These are phyloP conservation scores for Lenzites betulinus DNA, from an alignment of 768 basidiomycete species.

Conservation along the genomic window DNA sequence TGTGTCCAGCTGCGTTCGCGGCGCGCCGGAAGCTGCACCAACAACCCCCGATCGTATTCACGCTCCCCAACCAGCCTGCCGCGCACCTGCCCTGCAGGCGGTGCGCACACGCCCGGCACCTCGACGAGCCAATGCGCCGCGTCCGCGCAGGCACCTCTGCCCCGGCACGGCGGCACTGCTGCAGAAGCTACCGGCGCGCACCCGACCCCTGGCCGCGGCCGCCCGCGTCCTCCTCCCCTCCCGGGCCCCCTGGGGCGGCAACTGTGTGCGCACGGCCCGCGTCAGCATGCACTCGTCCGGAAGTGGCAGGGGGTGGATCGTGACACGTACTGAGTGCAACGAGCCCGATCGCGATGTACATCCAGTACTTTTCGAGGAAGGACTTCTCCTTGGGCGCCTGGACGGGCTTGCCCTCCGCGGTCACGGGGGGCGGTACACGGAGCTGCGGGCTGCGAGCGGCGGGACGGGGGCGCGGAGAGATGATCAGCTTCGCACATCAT, in stretches of 20 bases:
- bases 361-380: constrained; percentile 90
- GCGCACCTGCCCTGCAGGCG: too few species aligned
- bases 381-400: constrained; percentile 66
- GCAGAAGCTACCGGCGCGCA: constrained; percentile 8
- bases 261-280: background rate
- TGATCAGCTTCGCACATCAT: constrained; percentile 10
- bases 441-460: constrained; percentile 69
- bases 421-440: constrained; percentile 65
- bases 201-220: constrained; percentile 17
- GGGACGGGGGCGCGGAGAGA: constrained; percentile 47
- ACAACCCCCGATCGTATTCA: constrained; percentile 12
- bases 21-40: background rate
- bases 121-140: background rate
- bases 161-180: background rate
- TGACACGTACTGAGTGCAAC: constrained; percentile 52
- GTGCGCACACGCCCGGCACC: background rate
- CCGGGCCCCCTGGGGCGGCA: constrained; percentile 16
- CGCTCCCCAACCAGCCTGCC: too few species aligned
- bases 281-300: background rate
- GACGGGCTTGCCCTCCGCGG: constrained; percentile 64
- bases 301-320: background rate
- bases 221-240: constrained; percentile 20
- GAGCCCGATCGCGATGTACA: constrained; percentile 67
- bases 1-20: constrained; percentile 12
- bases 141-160: background rate